A percentile compares a stretch with the other conserved stretches of the same genome.
Conservation (phyloP, 306 rosid genomes). For the Castanea crenata region DNA sequence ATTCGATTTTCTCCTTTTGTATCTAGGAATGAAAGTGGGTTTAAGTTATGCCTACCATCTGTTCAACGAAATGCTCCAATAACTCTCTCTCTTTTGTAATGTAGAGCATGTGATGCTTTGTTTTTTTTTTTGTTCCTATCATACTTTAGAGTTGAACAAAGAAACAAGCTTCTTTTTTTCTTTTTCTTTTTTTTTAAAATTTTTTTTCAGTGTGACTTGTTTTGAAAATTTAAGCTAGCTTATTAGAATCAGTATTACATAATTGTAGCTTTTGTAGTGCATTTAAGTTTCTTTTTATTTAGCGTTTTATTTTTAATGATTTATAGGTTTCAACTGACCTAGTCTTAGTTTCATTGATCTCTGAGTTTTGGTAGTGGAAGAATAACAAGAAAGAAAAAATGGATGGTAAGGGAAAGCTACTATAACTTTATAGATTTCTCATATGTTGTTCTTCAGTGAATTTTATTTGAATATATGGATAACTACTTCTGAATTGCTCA, state of each 20-base stretch:
- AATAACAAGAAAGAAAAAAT: neutral
- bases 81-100: no score
- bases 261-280: neutral
- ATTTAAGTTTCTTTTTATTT: neutral
- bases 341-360: neutral
- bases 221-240: neutral
- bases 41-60: no score
- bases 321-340: neutral
- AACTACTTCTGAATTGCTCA: neutral
- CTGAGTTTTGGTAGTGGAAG: neutral
- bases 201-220: neutral
- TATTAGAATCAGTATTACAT: neutral
- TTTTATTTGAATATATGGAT: neutral
- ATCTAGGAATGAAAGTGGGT: no score
- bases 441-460: neutral
- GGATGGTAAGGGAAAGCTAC: slow-evolving; percentile 5
- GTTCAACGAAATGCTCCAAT: no score
- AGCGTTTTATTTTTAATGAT: neutral
- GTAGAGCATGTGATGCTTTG: no score
- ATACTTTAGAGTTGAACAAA: no score
- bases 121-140: no score
- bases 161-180: no score
- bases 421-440: neutral
- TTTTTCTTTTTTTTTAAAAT: no score
- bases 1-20: no score